Evolutionary conservation across 768 basidiomycete genomes (phyloP).

Genomic region (Rhodotorula graminis): DNA sequence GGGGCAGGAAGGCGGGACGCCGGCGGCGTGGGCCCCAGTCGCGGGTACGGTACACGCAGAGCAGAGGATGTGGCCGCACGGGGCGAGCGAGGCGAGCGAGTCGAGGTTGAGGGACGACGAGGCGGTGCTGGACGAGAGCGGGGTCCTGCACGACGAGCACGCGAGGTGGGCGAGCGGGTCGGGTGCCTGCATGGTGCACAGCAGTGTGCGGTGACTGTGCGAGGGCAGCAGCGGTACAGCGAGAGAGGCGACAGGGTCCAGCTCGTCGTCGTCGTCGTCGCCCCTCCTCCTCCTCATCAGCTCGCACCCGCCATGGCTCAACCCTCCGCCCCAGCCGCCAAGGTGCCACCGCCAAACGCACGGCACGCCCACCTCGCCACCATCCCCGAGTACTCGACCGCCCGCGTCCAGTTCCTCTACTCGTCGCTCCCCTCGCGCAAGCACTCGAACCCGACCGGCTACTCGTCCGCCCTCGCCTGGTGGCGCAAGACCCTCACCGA

Average conservation of each 20-base stretch:
- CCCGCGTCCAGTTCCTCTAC: slow-evolving; percentile 27
- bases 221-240: too few relatives aligned
- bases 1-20: slow-evolving; percentile 4
- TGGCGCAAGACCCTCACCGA: slow-evolving; percentile 28
- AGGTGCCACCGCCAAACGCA: neutral
- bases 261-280: too few relatives aligned
- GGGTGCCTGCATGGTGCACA: neutral
- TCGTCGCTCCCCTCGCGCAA: slow-evolving; percentile 31
- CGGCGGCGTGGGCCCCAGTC: neutral
- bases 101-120: neutral
- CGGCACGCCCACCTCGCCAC: slow-evolving; percentile 8
- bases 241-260: too few relatives aligned
- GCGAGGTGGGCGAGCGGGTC: slow-evolving; percentile 13
- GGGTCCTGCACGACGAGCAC: slow-evolving; percentile 15
- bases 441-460: slow-evolving; percentile 36
- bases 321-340: neutral
- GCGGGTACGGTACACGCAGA: neutral
- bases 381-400: slow-evolving; percentile 21
- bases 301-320: neutral
- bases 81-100: slow-evolving; percentile 7
- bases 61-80: slow-evolving; percentile 27
- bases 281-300: neutral
- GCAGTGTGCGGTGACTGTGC: too few relatives aligned
- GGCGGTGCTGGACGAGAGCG: neutral
- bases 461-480: slow-evolving; percentile 32